A percentile compares a stretch with the other conserved stretches of the same genome.
Conservation (phyloP, 805 yeast species). For the Ogataea henricii region DNA sequence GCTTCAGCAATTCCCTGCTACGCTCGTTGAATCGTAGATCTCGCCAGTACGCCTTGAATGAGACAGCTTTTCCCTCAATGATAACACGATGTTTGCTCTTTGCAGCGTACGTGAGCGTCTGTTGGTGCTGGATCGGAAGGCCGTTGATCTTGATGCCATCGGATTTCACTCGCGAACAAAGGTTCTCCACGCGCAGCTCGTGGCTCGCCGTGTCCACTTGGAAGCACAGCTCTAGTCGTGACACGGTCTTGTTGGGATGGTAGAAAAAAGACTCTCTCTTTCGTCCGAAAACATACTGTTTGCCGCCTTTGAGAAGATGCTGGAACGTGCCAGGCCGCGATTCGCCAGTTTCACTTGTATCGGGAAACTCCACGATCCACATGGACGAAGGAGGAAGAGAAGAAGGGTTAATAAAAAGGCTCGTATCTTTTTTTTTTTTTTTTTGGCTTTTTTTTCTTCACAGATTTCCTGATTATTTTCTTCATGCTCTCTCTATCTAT, state of each 20-base stretch:
- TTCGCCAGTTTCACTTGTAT: neutral
- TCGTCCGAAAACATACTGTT: slow-evolving; percentile 15
- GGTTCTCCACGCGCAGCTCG: slow-evolving; percentile 9
- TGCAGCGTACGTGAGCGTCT: slow-evolving; percentile 5
- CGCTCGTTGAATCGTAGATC: slow-evolving; percentile 7
- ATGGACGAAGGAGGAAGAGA: too few relatives aligned
- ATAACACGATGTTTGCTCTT: slow-evolving; percentile 1
- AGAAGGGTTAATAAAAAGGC: too few relatives aligned
- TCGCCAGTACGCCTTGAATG: slow-evolving; percentile 6
- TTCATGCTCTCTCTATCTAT: neutral
- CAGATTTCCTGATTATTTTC: neutral
- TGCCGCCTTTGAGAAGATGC: slow-evolving; percentile 11
- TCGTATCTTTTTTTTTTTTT: neutral
- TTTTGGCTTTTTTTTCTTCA: neutral
- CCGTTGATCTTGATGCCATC: slow-evolving; percentile 13
- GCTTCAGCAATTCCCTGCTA: neutral
- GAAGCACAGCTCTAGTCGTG: slow-evolving; percentile 16
- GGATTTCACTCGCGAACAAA: slow-evolving; percentile 15
- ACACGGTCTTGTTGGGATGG: slow-evolving; percentile 15
- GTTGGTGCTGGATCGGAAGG: slow-evolving; percentile 6
- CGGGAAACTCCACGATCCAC: slow-evolving; percentile 18
- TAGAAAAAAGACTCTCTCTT: slow-evolving; percentile 19
- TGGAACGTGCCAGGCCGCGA: neutral
- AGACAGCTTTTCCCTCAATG: slow-evolving; percentile 13
- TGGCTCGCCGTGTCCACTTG: slow-evolving; percentile 1